Base-by-base conservation (phyloP, 2,329 filamentous ascomycete species). In the Colletotrichum navitas region DNA sequence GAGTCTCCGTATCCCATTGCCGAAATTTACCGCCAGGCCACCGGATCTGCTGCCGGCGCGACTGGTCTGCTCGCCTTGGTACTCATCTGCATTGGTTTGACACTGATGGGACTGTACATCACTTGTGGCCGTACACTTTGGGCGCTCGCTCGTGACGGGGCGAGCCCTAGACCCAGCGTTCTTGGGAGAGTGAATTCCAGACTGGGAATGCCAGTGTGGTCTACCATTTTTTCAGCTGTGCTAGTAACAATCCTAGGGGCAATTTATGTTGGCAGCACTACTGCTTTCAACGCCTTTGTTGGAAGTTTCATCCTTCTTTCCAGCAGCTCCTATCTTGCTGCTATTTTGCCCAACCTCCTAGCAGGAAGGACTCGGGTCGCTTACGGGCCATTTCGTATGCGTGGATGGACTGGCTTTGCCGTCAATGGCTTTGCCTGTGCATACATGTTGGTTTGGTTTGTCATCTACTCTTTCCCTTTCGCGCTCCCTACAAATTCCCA, bases 231-330 rank as follows among this genome's bases (percentile, higher is more conserved):
- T 80, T 85, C 86, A 32, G 81, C 78, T 1, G 74, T 77, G 0
- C 74, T 84, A 1, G 78, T 82, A 0, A 89, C 89, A 0, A 77
- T 90, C 3, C 82, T 93, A 0, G 90, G 90, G 0, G 85, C 84
- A 52, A 90, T 93, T 55, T 92, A 92, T 74, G 85, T 93, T 1
- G 91, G 88, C n/a, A 89, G 85, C 71, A 86, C 84, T 1, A 91
- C 89, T 0, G 91, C 91, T 0, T 93, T 93, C 80, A 87, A 88
- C 52, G 91, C 91, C 0, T 88, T 93, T 34, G 87, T 92, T 10
- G 89, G 89, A 12, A 80, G 78, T 39, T 84, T 82, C 68, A 81
- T 83, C 39, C 76, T 82, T 0, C 75, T 82, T 10, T 81, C 79
- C 16, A 81, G 74, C 10, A 69, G 89, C 12, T 90, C 88, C 0